Conservation (phyloP, 495 filamentous ascomycete genomes). For the Lindgomyces ingoldianus region DNA sequence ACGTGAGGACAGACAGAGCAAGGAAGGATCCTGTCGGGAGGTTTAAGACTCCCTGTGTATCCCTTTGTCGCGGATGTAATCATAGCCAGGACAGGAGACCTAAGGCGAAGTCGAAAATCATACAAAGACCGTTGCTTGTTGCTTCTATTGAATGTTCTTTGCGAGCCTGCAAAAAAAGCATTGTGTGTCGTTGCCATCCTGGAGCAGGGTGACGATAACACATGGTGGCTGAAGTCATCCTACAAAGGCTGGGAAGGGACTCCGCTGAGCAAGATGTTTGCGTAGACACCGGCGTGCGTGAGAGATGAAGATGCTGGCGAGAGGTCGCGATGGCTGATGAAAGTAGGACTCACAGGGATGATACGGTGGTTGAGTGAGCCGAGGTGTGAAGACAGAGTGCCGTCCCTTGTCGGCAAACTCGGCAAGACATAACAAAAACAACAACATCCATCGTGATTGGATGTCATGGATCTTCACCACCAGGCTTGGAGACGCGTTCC, state of each 20-base stretch:
- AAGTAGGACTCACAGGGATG: background rate
- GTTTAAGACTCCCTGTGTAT: background rate
- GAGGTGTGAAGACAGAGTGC: background rate
- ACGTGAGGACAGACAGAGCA: background rate
- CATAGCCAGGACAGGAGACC: background rate
- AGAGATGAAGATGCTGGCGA: background rate
- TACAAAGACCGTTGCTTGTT: background rate
- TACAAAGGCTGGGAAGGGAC: background rate
- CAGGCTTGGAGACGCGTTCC: conserved; percentile 18
- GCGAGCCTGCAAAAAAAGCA: conserved; percentile 14
- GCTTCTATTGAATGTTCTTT: conserved; percentile 1
- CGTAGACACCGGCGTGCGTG: background rate
- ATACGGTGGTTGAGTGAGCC: background rate
- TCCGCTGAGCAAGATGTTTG: background rate
- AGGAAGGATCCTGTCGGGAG: background rate
- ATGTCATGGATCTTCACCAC: background rate
- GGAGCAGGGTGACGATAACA: background rate
- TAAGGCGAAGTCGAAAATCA: conserved; percentile 2
- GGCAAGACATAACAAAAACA: conserved; percentile 6
- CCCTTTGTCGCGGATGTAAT: background rate
- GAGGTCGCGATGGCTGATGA: background rate
- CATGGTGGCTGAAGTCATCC: conserved; percentile 7
- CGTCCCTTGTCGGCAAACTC: background rate
- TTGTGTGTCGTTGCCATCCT: background rate
- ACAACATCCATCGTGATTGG: conserved; percentile 7